phyloP scores from a whole-genome alignment of 2,329 filamentous ascomycete genomes.

The Ophiocordyceps robertsii region DNA sequence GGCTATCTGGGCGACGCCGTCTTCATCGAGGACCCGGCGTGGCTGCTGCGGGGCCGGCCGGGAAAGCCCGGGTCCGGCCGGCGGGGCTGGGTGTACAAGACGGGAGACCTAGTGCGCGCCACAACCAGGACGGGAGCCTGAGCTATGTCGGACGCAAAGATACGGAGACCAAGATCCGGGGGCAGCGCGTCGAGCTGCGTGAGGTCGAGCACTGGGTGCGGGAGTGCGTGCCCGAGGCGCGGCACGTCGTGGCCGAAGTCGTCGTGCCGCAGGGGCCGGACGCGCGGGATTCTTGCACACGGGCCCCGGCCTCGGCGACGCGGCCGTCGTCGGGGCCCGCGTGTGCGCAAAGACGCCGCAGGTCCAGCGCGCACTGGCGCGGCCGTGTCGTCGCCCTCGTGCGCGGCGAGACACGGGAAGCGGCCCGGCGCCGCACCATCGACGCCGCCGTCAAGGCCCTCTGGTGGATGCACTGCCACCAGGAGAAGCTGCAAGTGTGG shows the following conservation, averaged over 20 bases:
- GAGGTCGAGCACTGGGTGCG: constrained; percentile 7
- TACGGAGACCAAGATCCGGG: constrained; percentile 31
- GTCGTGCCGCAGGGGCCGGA: too few species aligned
- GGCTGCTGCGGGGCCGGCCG: background rate
- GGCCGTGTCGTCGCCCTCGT: too few species aligned
- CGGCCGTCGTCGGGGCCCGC: too few species aligned
- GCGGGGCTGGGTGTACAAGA: constrained; percentile 24
- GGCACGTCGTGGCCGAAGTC: constrained; percentile 2
- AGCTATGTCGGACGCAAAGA: constrained; percentile 23
- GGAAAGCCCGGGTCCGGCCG: constrained; percentile 14
- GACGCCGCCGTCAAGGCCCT: too few species aligned
- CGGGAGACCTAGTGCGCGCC: constrained; percentile 31
- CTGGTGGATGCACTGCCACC: too few species aligned
- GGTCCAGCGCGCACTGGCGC: too few species aligned
- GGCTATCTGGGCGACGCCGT: constrained; percentile 8
- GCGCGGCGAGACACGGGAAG: too few species aligned
- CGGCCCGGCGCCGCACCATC: too few species aligned
- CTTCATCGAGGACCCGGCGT: constrained; percentile 8
- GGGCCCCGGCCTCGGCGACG: too few species aligned
- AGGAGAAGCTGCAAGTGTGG: too few species aligned
- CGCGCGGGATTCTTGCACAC: too few species aligned
- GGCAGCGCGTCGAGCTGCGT: constrained; percentile 10
- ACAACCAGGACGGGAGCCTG: constrained; percentile 23
- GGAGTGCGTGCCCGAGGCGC: background rate
- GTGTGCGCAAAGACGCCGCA: too few species aligned